A percentile compares a stretch with the other conserved stretches of the same genome.
Conservation (phyloP, 495 filamentous ascomycete genomes). For the Penicillium tannophilum region DNA sequence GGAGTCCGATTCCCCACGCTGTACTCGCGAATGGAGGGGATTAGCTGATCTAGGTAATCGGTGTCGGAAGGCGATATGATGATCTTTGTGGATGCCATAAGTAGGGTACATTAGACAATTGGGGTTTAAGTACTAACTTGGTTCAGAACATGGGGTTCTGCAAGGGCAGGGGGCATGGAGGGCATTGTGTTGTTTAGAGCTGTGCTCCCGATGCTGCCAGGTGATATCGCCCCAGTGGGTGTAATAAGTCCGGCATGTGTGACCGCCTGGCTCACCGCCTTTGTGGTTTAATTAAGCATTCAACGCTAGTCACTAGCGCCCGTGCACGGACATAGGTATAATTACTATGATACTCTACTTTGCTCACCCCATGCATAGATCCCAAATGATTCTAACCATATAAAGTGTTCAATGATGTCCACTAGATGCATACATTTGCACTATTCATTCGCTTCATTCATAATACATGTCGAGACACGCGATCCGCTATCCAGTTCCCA, state of each 20-base stretch:
- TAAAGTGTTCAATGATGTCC: too few relatives aligned
- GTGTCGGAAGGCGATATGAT: conserved; percentile 87
- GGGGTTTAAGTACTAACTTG: conserved; percentile 30
- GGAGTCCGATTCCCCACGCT: conserved; percentile 71
- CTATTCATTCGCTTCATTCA: too few relatives aligned
- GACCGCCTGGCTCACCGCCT: background rate
- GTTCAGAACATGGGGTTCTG: conserved; percentile 45
- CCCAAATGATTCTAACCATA: too few relatives aligned
- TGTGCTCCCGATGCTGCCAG: background rate
- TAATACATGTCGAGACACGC: too few relatives aligned
- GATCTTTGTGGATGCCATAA: conserved; percentile 55
- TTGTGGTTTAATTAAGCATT: background rate
- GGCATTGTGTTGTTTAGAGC: conserved; percentile 25
- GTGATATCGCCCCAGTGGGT: background rate
- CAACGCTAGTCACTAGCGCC: background rate
- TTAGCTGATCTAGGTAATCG: conserved; percentile 93
- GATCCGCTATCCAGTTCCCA: too few relatives aligned
- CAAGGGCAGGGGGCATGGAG: conserved; percentile 31
- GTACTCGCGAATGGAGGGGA: conserved; percentile 89
- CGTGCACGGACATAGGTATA: background rate
- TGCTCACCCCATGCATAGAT: too few relatives aligned
- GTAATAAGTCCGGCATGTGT: background rate
- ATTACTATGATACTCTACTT: too few relatives aligned
- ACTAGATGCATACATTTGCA: too few relatives aligned
- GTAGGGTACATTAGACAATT: background rate